A percentile compares a stretch with the other conserved stretches of the same genome.
Conservation (phyloP, 805 yeast genomes). For the Saccharomycopsis sp. region DNA sequence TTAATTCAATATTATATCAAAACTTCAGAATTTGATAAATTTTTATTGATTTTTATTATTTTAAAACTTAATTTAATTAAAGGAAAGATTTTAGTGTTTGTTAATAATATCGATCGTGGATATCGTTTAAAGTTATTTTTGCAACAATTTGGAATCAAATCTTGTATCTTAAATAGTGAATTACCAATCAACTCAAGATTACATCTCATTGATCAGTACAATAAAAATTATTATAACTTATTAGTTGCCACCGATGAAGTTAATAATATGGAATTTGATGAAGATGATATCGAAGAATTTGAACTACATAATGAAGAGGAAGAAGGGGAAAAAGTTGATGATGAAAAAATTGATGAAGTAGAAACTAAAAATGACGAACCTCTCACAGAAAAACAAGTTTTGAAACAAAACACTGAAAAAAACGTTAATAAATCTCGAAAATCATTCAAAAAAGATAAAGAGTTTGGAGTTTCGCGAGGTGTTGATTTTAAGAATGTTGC, state of each 20-base stretch:
- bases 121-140: constrained; percentile 82
- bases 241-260: constrained; percentile 94
- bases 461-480: constrained; percentile 93
- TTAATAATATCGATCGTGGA: constrained; percentile 90
- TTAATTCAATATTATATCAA: constrained; percentile 80
- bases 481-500: constrained; percentile 95
- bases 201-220: constrained; percentile 92
- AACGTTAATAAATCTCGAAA: constrained; percentile 20
- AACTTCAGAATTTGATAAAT: constrained; percentile 84
- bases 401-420: constrained; percentile 16
- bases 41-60: constrained; percentile 80
- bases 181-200: constrained; percentile 86
- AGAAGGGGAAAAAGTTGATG: constrained; percentile 19
- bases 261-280: constrained; percentile 42
- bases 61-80: constrained; percentile 79
- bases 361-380: constrained; percentile 12
- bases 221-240: constrained; percentile 75
- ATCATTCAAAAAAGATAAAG: constrained; percentile 40
- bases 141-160: constrained; percentile 87
- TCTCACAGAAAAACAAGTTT: constrained; percentile 14
- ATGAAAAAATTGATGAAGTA: constrained; percentile 15
- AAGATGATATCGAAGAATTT: constrained; percentile 23
- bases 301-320: constrained; percentile 18
- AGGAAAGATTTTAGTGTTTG: constrained; percentile 87
- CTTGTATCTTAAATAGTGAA: constrained; percentile 86